phyloP scores from a whole-genome alignment of 2,329 filamentous ascomycete species.

The Xylaria sp. region DNA sequence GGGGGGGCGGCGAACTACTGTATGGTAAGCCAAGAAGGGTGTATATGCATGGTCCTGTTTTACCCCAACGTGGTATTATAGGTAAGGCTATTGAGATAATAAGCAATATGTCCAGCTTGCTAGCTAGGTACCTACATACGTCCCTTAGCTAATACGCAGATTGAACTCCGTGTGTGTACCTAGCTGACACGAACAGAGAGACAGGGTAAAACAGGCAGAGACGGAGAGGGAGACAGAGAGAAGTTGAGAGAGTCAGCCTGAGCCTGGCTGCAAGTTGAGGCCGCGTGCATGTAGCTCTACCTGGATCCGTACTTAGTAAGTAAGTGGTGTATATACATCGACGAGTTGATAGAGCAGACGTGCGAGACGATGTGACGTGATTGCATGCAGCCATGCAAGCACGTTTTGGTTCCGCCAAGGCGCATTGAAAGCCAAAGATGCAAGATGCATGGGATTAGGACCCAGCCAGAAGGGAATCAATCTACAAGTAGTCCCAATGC shows the following conservation, averaged over 20 bases:
- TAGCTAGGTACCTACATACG: constrained; percentile 11
- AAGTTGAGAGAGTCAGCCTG: constrained; percentile 18
- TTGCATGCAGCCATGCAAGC: constrained; percentile 33
- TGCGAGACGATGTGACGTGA: constrained; percentile 22
- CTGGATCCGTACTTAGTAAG: background rate
- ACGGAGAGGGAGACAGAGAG: background rate
- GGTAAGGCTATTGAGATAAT: constrained; percentile 36
- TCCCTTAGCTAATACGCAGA: constrained; percentile 15
- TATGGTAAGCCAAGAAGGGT: constrained; percentile 12
- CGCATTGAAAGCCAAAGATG: constrained; percentile 24
- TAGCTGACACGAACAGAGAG: background rate
- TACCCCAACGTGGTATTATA: constrained; percentile 37
- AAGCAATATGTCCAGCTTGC: constrained; percentile 36
- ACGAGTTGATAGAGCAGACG: constrained; percentile 9
- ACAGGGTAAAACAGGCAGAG: constrained; percentile 14
- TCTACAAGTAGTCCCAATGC: background rate
- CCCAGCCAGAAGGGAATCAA: constrained; percentile 7
- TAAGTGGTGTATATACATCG: constrained; percentile 1
- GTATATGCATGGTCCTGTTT: constrained; percentile 28
- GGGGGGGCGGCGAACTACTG: constrained; percentile 6
- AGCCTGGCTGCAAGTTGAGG: background rate
- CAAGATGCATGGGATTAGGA: constrained; percentile 1
- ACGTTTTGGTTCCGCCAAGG: constrained; percentile 31
- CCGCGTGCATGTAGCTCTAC: constrained; percentile 5
- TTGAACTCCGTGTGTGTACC: background rate